These are phyloP conservation scores for Scutellaria galericulata DNA, from an alignment of 257 asterid genomes.

Conservation along the genomic window DNA sequence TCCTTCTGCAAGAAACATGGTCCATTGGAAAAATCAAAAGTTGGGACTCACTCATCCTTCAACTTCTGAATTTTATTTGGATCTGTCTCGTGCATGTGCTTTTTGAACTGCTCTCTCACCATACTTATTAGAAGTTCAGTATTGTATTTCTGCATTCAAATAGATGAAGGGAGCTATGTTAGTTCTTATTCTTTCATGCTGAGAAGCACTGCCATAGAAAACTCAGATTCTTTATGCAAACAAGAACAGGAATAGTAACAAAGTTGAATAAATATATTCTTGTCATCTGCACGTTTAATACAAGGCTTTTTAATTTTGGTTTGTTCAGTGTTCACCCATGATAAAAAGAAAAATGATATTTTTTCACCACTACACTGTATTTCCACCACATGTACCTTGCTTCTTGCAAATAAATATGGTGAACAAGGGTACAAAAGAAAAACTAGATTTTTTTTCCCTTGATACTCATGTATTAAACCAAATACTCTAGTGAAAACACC, in stretches of 20 bases:
- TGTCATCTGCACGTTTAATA: not conserved
- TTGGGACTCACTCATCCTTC: slow-evolving; percentile 79
- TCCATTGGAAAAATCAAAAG: not conserved
- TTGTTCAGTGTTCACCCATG: not conserved
- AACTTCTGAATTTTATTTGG: slow-evolving; percentile 81
- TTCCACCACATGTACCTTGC: not conserved
- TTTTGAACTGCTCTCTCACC: slow-evolving; percentile 90
- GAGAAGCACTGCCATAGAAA: not conserved
- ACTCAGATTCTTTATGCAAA: not conserved
- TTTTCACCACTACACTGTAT: not conserved
- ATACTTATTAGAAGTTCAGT: slow-evolving; percentile 72
- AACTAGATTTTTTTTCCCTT: not conserved
- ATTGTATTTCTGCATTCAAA: slow-evolving; percentile 71
- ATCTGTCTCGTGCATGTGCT: slow-evolving; percentile 84
- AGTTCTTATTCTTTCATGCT: slow-evolving; percentile 20
- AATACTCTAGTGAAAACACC: not conserved
- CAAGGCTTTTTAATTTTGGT: not conserved
- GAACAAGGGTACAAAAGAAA: not conserved
- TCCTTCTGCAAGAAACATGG: too few species aligned
- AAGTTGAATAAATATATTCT: not conserved
- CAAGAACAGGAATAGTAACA: not conserved
- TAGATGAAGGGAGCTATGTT: slow-evolving; percentile 26
- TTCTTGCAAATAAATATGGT: not conserved
- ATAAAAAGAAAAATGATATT: not conserved
- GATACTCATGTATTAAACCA: not conserved